Conservation (phyloP, 257 asterid genomes). For the Solanum megistacrolobum region DNA sequence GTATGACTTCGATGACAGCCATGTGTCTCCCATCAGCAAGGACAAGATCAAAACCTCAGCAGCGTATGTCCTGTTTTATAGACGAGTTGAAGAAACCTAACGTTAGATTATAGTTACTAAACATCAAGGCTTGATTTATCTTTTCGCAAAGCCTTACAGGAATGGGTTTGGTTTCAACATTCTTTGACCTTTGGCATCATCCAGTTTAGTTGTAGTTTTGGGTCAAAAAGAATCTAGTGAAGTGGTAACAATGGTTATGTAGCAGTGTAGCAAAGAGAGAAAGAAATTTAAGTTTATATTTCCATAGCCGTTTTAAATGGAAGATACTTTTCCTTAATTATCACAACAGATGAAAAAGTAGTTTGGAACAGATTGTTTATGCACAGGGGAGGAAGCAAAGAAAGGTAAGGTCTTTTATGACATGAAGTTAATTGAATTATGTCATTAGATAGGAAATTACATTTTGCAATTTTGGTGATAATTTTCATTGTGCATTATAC, state of each 20-base stretch:
- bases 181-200: constrained; percentile 30
- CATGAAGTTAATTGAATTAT: not conserved
- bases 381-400: not conserved
- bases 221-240: not conserved
- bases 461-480: not conserved
- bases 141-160: constrained; percentile 7
- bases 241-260: not conserved
- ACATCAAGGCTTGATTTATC: constrained; percentile 11
- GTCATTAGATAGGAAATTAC: not conserved
- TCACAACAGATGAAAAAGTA: constrained; percentile 6
- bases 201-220: constrained; percentile 7
- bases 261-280: not conserved
- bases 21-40: constrained; percentile 55
- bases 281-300: not conserved
- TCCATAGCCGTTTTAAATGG: not conserved
- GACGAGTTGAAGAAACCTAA: constrained; percentile 57
- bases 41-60: constrained; percentile 86
- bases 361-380: not conserved
- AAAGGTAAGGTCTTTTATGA: not conserved
- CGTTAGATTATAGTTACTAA: constrained; percentile 22
- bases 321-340: not conserved
- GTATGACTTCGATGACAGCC: constrained; percentile 91
- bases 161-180: constrained; percentile 14
- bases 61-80: constrained; percentile 75
- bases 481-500: not conserved